Evolutionary conservation across 176 grass and related monocot genomes (phyloP).

Genomic region (Carex pumila): DNA sequence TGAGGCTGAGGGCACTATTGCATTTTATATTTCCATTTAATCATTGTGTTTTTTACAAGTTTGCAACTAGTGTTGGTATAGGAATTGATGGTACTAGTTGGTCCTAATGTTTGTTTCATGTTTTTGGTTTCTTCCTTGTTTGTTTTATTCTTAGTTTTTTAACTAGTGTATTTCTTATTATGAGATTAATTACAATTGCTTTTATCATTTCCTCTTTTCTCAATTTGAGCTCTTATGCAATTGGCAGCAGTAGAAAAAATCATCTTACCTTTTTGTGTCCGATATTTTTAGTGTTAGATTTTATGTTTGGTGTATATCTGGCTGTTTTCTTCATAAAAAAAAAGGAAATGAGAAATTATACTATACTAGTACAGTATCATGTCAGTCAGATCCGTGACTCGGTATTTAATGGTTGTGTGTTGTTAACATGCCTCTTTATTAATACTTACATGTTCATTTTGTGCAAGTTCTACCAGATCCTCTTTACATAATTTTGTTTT

Average conservation of each 20-base stretch:
- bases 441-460: background rate
- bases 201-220: background rate
- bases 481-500: background rate
- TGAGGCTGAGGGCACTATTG: background rate
- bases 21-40: background rate
- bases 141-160: background rate
- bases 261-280: too few relatives aligned
- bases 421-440: background rate
- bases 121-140: background rate
- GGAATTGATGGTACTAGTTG: background rate
- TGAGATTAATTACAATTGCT: background rate
- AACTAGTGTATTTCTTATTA: background rate
- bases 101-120: background rate
- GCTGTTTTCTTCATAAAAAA: background rate
- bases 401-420: background rate
- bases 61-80: background rate
- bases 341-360: background rate
- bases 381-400: background rate
- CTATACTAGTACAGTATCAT: background rate
- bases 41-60: background rate
- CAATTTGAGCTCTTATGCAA: background rate
- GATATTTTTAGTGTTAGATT: background rate
- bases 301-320: background rate
- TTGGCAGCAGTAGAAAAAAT: too few relatives aligned
- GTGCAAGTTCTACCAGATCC: background rate